phyloP scores from a whole-genome alignment of 495 filamentous ascomycete genomes.

The Oidiodendron maius region DNA sequence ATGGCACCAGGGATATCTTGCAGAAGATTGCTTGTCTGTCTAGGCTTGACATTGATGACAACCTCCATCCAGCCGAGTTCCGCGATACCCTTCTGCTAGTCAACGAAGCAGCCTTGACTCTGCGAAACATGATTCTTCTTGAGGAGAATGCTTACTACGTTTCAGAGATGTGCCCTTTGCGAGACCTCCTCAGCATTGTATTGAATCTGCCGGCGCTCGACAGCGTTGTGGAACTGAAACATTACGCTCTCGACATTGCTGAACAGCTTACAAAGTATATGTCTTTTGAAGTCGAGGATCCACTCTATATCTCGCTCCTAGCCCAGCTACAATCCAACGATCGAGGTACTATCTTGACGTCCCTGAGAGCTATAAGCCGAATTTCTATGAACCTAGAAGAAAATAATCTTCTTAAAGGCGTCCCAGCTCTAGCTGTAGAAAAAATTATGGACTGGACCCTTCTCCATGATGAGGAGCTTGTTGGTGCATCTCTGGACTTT shows the following conservation, averaged over 20 bases:
- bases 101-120: slow-evolving; percentile 79
- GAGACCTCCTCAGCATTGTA: slow-evolving; percentile 75
- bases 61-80: slow-evolving; percentile 68
- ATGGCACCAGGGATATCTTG: slow-evolving; percentile 71
- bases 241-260: slow-evolving; percentile 87
- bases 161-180: slow-evolving; percentile 61
- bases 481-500: slow-evolving; percentile 84
- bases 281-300: slow-evolving; percentile 60
- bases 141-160: slow-evolving; percentile 83
- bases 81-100: slow-evolving; percentile 64
- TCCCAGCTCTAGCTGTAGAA: slow-evolving; percentile 59
- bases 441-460: slow-evolving; percentile 74
- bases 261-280: slow-evolving; percentile 85
- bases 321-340: slow-evolving; percentile 66
- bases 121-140: slow-evolving; percentile 90
- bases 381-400: slow-evolving; percentile 80
- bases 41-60: slow-evolving; percentile 55
- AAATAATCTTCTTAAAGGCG: slow-evolving; percentile 65
- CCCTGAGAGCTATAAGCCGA: slow-evolving; percentile 79
- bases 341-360: slow-evolving; percentile 76
- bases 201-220: slow-evolving; percentile 71
- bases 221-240: slow-evolving; percentile 78
- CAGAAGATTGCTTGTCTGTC: slow-evolving; percentile 54
- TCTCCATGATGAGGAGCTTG: slow-evolving; percentile 86
- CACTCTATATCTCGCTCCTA: slow-evolving; percentile 72